Evolutionary conservation across 108 stramenopile species (phyloP), one percentile per base, ranked within the genome.

Genomic region (Pseudonitzschia multistriata): DNA sequence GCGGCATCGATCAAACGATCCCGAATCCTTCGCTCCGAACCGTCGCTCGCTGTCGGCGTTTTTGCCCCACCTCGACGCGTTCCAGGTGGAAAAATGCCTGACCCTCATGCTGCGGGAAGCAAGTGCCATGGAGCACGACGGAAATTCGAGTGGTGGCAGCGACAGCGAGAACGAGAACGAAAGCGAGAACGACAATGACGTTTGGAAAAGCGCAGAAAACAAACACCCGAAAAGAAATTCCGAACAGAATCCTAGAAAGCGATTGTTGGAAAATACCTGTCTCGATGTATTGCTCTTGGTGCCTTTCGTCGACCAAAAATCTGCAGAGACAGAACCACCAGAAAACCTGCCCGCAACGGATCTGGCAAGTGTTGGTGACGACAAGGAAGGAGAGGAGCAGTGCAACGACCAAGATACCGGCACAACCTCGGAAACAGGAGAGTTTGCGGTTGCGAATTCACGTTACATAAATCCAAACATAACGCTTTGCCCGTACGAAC

Each of bases 401-500:
- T 24, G 3, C 4, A 25, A 15, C 37, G 48, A 30, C 45, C 6
- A 28, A 14, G 0, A 47, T 33, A 0, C 6, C 3, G 42, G 6
- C 15, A 34, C 0, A 15, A 64, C 14, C 62, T 14, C 17, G 31
- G 35, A 64, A 45, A 14, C 0, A 45, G 8, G 8, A 13, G 10
- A 66, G 3, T 39, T 37, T 13, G 47, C 17, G 24, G 36, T 17
- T 21, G 31, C 6, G 8, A 8, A 3, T 25, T 17, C 21, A 10
- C 66, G 1, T 39, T 48, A 34, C 35, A 14, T 47, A 13, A 84
- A 91, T 71, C 90, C 90, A 0, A 79, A 91, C 54, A 57, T 78
- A 6, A 40, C 78, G 6, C 72, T 88, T 0, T 91, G 90, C 68
- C 90, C 90, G 0, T 91, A 88, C 61, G 90, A 91, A 66, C 59